Conservation (phyloP, 176 grass and related monocot species). For the Alopecurus myosuroides region DNA sequence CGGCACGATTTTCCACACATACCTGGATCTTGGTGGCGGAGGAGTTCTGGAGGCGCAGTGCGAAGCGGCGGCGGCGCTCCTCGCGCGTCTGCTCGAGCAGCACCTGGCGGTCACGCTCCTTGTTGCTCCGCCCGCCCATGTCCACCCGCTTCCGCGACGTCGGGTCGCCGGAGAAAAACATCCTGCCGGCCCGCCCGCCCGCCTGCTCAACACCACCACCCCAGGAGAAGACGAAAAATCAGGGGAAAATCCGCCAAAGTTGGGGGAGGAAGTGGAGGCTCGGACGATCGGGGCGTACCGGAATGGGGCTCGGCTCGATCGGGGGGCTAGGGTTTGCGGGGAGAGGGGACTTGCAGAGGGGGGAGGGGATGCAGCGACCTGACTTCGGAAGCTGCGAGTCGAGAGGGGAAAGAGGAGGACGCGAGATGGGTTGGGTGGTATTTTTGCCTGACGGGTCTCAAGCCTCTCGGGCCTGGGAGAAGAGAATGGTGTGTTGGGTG, state of each 20-base stretch:
- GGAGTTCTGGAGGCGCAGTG: slow-evolving; percentile 57
- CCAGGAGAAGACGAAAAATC: not conserved
- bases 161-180: slow-evolving; percentile 95
- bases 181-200: not conserved
- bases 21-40: slow-evolving; percentile 96
- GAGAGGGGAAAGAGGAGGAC: not conserved
- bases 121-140: slow-evolving; percentile 89
- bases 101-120: slow-evolving; percentile 91
- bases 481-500: too few relatives aligned
- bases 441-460: not conserved
- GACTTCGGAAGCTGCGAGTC: not conserved
- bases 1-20: not conserved
- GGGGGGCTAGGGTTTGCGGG: slow-evolving; percentile 31
- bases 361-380: not conserved
- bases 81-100: slow-evolving; percentile 80
- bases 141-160: slow-evolving; percentile 80
- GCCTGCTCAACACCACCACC: not conserved
- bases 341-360: not conserved
- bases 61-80: slow-evolving; percentile 64
- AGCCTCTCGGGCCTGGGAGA: too few relatives aligned
- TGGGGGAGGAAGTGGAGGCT: not conserved
- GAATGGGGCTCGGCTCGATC: not conserved
- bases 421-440: not conserved
- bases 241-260: not conserved
- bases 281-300: slow-evolving; percentile 23